Base-by-base conservation (phyloP, 768 basidiomycete species). In the Suillus fuscotomentosus region DNA sequence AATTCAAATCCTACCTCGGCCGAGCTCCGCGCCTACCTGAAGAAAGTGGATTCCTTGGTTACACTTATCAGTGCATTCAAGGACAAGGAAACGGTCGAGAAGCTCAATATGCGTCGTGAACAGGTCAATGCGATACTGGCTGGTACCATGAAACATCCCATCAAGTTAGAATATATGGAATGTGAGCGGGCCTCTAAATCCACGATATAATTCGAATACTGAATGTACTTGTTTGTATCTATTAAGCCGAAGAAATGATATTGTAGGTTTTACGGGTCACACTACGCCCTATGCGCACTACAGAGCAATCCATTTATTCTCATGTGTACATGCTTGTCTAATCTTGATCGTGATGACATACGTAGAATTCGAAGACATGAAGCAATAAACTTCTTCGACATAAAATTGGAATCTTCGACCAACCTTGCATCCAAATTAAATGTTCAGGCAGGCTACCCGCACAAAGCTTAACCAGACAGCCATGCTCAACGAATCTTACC, bases 171-270 rank as follows among this genome's bases (percentile, higher is more conserved):
- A 50, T 50, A 14, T 3, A 50, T 15, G 4, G 20, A 24, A 50
- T 27, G 48, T 50, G 48, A 50, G 48, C 15, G 3, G 2, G 13
- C 20, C 2, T 82, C 88, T 76, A 87, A 88, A 69, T 78, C 85
- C 51, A 88, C 86, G 2, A 82, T 88, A 67, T 88, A 86, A 71
- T 86, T 86, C 2, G 87, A 88, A 77, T 88, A 88, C 87, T 84
- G 70, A 22, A 15, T 22, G 14, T 15, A 57, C 22, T 39, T 14
- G 38, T 59, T 60, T 53, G 48, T 38, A 31, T 20, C 11, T 7
- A 43, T 13, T 59, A 39, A 39, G 63, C 53, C 24, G 41, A 8
- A 10, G 34, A 24, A 50, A 50, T 50, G 48, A 27, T 50, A 15
- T 22, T 22, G 27, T 67, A 84, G 83, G 83, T 85, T 74, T 27